A percentile compares a stretch with the other conserved stretches of the same genome.
Evolutionary conservation across 257 asterid genomes (phyloP).

Genomic region (Ocimum tenuiflorum): DNA sequence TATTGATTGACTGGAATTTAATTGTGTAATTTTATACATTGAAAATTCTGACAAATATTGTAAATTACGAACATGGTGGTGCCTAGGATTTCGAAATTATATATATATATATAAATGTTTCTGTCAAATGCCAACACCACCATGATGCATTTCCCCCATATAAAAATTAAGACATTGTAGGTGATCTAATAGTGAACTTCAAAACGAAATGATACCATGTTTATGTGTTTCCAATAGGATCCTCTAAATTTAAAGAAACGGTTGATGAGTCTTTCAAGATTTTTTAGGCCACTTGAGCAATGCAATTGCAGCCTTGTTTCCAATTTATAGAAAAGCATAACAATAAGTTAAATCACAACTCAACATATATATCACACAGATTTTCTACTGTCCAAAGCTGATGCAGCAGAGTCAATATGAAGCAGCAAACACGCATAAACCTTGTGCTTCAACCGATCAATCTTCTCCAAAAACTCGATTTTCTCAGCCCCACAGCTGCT

Average conservation of each 20-base stretch:
- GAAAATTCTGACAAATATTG: no score
- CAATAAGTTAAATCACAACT: neutral
- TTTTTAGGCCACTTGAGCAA: neutral
- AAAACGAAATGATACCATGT: no score
- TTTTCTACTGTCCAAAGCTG: slow-evolving; percentile 63
- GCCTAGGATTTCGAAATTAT: no score
- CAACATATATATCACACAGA: neutral
- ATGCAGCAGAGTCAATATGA: slow-evolving; percentile 78
- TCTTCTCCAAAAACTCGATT: slow-evolving; percentile 30
- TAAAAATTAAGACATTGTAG: no score
- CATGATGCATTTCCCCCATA: no score
- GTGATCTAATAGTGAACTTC: no score
- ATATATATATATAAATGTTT: no score
- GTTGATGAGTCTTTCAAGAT: neutral
- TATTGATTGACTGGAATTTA: no score
- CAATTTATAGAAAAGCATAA: neutral
- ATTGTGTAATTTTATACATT: no score
- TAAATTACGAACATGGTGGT: no score
- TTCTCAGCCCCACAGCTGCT: slow-evolving; percentile 32
- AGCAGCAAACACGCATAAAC: slow-evolving; percentile 68
- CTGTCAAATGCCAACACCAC: no score
- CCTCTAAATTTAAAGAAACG: neutral
- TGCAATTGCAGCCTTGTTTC: neutral
- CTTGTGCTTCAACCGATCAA: slow-evolving; percentile 68
- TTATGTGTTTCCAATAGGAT: no score